phyloP scores from a whole-genome alignment of 805 yeast species.

The Wickerhamiella brachini region DNA sequence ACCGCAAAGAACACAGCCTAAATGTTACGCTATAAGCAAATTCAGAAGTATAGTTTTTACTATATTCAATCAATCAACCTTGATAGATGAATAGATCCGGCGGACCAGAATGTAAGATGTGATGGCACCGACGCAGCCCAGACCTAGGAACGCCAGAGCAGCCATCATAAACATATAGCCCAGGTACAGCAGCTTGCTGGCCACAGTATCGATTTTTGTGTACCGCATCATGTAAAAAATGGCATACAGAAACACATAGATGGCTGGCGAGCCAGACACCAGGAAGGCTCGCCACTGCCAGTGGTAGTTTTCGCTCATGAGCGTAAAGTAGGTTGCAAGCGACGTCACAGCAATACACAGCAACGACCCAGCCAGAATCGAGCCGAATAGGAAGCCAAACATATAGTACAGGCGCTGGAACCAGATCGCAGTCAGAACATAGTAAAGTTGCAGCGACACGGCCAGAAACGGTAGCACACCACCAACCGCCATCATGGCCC shows the following conservation, averaged over 20 bases:
- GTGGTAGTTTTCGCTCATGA: constrained; percentile 82
- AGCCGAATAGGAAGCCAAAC: constrained; percentile 93
- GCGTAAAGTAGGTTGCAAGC: constrained; percentile 65
- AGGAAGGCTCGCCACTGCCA: constrained; percentile 96
- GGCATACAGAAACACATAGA: constrained; percentile 76
- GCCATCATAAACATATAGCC: constrained; percentile 74
- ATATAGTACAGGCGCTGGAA: constrained; percentile 85
- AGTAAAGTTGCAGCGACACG: constrained; percentile 87
- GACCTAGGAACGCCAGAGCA: constrained; percentile 55
- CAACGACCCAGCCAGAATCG: constrained; percentile 65
- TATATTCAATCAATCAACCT: constrained; percentile 45
- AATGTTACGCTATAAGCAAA: too few species aligned
- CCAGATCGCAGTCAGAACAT: constrained; percentile 85
- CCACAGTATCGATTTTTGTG: constrained; percentile 59
- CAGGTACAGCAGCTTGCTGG: constrained; percentile 63
- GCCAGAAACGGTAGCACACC: constrained; percentile 94
- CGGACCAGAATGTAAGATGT: constrained; percentile 62
- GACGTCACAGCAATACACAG: constrained; percentile 74
- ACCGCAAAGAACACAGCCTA: too few species aligned
- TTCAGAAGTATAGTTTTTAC: too few species aligned
- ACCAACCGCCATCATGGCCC: constrained; percentile 55
- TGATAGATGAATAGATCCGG: constrained; percentile 70
- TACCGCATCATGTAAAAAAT: constrained; percentile 33
- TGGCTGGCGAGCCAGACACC: constrained; percentile 78
- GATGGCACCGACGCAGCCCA: constrained; percentile 80